Base-by-base conservation (phyloP, 768 basidiomycete species). In the Mycena amicta region DNA sequence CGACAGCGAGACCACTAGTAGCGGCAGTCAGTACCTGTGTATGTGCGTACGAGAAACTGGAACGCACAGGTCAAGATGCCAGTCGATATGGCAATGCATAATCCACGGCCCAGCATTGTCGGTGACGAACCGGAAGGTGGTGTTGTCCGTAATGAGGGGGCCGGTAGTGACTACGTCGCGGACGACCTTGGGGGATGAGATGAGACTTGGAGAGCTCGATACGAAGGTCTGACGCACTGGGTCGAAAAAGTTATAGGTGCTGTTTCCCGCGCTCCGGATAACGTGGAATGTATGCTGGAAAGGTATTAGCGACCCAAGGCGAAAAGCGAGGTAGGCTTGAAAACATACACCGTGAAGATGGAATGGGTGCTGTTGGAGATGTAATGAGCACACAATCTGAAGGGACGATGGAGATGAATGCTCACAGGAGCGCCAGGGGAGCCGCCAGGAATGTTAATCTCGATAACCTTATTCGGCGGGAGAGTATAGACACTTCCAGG, bases 31-130 rank as follows among this genome's bases (percentile, higher is more conserved):
- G 43, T 27, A 15, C 28, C 11, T 3, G 15, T n/a, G 22, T 33
- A 25, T 5, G 5, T 11, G 18, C 18, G 3, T 27, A 45, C 5
- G 15, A 43, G 20, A 23, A 40, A 22, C 22, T 13, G 26, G 26
- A 2, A 62, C 56, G 4, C 43, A 70, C 61, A 63, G 63, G 57
- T 74, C 68, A 31, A 77, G 64, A 64, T 78, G 75, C 71, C 74
- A 77, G 52, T 75, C 72, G 59, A 72, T 72, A 60, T 70, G 71
- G 58, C 64, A 63, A 27, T 15, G n/a, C 40, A 3, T 15, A 29
- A 29, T 1, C 0, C 6, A 45, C 33, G 3, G 2, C 1, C 8
- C 33, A 37, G 43, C 79, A 67, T 88, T 88, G 64, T 88, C 78
- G 4, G 84, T 83, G n/a, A 73, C 59, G 68, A 81, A 52, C 30